phyloP scores from a whole-genome alignment of 805 yeast genomes.

The Candida mattraensis region DNA sequence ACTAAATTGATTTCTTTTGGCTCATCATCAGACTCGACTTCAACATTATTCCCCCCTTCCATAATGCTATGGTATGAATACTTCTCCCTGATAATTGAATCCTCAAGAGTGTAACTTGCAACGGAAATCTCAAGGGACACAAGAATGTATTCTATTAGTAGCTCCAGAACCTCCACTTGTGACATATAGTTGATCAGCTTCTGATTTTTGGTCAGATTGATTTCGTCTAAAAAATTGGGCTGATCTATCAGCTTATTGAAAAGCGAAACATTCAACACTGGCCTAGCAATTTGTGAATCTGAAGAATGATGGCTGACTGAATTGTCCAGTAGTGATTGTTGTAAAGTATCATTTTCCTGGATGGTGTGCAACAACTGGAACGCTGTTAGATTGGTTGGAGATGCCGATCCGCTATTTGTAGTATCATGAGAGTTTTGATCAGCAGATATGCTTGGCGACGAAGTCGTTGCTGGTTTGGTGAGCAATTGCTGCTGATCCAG shows the following conservation, averaged over 20 bases:
- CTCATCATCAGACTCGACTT: slow-evolving; percentile 12
- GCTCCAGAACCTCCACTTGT: slow-evolving; percentile 31
- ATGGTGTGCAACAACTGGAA: slow-evolving; percentile 36
- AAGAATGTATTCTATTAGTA: slow-evolving; percentile 31
- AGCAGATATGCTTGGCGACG: slow-evolving; percentile 3
- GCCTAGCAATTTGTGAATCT: slow-evolving; percentile 3
- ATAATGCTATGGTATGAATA: slow-evolving; percentile 15
- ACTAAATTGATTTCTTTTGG: slow-evolving; percentile 15
- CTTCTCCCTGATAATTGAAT: slow-evolving; percentile 7
- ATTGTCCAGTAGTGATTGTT: slow-evolving; percentile 17
- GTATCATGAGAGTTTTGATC: too few relatives aligned
- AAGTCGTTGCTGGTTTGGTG: slow-evolving; percentile 2
- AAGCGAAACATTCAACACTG: slow-evolving; percentile 25
- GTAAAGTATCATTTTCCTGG: slow-evolving; percentile 31
- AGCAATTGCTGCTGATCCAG: slow-evolving; percentile 30
- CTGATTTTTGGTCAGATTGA: slow-evolving; percentile 35
- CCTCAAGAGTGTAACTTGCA: slow-evolving; percentile 5
- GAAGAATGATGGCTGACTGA: slow-evolving; percentile 2
- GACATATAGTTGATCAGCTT: slow-evolving; percentile 35
- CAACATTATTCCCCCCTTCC: slow-evolving; percentile 24
- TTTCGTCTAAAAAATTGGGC: slow-evolving; percentile 37
- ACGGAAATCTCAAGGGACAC: slow-evolving; percentile 27
- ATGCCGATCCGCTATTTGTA: too few relatives aligned
- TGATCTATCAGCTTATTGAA: slow-evolving; percentile 37
- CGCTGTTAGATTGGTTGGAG: slow-evolving; percentile 31